Percentiles rank a stretch among this genome's conserved stretches.
phyloP scores from a whole-genome alignment of 805 yeast species.

The Maudiozyma saulgeensis region DNA sequence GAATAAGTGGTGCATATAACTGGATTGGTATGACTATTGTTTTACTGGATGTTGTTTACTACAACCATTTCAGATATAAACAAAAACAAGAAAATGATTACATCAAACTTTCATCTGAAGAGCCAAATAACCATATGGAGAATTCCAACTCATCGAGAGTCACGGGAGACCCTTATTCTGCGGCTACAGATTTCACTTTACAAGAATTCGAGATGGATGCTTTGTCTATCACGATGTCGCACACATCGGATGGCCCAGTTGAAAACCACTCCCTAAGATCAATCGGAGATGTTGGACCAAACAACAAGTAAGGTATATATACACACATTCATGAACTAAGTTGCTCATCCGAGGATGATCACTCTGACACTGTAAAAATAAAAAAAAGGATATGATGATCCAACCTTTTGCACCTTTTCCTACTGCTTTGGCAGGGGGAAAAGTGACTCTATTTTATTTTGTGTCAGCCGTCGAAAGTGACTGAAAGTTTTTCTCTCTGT shows the following conservation, averaged over 20 bases:
- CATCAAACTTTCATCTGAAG: not conserved
- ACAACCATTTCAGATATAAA: slow-evolving; percentile 55
- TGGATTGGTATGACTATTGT: slow-evolving; percentile 67
- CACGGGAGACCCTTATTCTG: slow-evolving; percentile 2
- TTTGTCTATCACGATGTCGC: slow-evolving; percentile 1
- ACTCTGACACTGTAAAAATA: no score
- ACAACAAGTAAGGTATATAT: not conserved
- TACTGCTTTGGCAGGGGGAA: no score
- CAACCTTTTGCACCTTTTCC: not conserved
- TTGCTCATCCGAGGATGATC: not conserved
- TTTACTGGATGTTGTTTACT: slow-evolving; percentile 69
- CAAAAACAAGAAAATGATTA: slow-evolving; percentile 8
- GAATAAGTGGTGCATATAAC: slow-evolving; percentile 51
- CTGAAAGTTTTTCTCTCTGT: not conserved
- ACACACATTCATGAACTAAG: not conserved
- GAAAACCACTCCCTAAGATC: not conserved
- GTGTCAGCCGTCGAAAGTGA: not conserved
- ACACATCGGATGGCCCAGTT: not conserved
- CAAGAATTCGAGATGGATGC: slow-evolving; percentile 7
- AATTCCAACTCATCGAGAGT: not conserved
- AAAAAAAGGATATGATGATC: not conserved
- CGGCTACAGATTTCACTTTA: slow-evolving; percentile 3
- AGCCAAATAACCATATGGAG: not conserved
- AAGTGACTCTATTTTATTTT: not conserved
- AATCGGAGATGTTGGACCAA: not conserved